Conservation (phyloP, 2,329 filamentous ascomycete species). For the Hypocrella siamensis region DNA sequence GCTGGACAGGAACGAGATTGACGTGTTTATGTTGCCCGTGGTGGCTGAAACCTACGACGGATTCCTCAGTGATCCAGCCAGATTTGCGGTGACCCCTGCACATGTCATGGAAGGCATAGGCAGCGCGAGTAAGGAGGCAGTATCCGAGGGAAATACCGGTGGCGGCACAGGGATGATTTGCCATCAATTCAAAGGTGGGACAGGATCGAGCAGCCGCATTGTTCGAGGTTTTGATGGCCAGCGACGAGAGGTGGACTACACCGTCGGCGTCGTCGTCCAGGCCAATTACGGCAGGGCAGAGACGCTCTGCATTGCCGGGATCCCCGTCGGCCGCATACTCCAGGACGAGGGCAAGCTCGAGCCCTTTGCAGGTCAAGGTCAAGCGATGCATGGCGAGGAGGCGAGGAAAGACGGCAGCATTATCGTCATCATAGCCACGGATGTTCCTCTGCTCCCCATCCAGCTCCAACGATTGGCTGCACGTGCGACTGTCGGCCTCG, state of each 20-base stretch:
- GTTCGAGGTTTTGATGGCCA: conserved; percentile 27
- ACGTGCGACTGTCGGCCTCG: conserved; percentile 44
- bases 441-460: conserved; percentile 15
- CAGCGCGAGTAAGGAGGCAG: conserved; percentile 29
- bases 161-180: conserved; percentile 56
- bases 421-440: conserved; percentile 17
- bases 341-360: conserved; percentile 10
- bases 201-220: conserved; percentile 42
- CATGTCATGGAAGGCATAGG: conserved; percentile 39
- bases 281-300: conserved; percentile 46
- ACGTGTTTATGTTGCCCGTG: conserved; percentile 40
- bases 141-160: conserved; percentile 46
- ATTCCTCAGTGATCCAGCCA: conserved; percentile 39
- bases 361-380: not conserved
- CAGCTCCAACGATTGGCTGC: conserved; percentile 34
- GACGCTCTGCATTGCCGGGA: conserved; percentile 42
- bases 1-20: conserved; percentile 24
- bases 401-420: conserved; percentile 18
- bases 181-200: conserved; percentile 52
- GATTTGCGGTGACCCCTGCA: conserved; percentile 36
- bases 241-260: conserved; percentile 27
- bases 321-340: conserved; percentile 45
- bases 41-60: conserved; percentile 51
- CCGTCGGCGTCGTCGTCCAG: conserved; percentile 46
- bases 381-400: conserved; percentile 7